Evolutionary conservation across 2,329 filamentous ascomycete species (phyloP), one percentile per base, ranked within the genome.

Genomic region (Curvularia sp.): DNA sequence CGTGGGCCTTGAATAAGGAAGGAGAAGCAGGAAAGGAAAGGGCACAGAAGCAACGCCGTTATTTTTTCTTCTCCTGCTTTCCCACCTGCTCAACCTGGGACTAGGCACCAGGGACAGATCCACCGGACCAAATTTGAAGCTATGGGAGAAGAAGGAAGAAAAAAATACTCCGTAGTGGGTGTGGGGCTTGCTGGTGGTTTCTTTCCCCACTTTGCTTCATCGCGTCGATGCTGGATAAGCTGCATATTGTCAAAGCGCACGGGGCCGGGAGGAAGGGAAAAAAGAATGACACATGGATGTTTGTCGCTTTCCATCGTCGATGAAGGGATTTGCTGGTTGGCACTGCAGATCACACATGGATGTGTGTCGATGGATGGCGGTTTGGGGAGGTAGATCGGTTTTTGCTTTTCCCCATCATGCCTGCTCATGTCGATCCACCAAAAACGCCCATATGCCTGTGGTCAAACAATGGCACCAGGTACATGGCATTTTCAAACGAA

Each of bases 401-500:
- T 7, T 30, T 36, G 32, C 15, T 3, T 36, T 5, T 15, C 32
- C n/a, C 32, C 15, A n/a, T 36, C 3, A 36, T 36, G 13, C 32
- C 32, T 36, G 32, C 32, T 4, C 15, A 36, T 36, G 5, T n/a
- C 32, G 32, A 36, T 36, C 32, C 13, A 12, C 13, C 32, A 36
- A 36, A 36, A 15, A 36, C 3, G 32, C 32, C 32, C 32, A n/a
- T 5, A 15, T 36, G 32, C 15, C 7, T 15, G 63, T 76, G 34
- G 70, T 68, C 53, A 50, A 77, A 13, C 74, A 74, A 36, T 42
- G 74, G 74, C 32, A n/a, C 21, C 46, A 27, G 19, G 43, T 19
- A 19, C 25, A 30, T 30, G 43, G 43, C 13, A 46, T 42, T 42
- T 42, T 18, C 13, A 4, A 23, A 15, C n/a, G n/a, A n/a, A n/a